Percentiles rank a stretch among this genome's conserved stretches.
phyloP scores from a whole-genome alignment of 108 stramenopile species.

The Nitzschia sp. region DNA sequence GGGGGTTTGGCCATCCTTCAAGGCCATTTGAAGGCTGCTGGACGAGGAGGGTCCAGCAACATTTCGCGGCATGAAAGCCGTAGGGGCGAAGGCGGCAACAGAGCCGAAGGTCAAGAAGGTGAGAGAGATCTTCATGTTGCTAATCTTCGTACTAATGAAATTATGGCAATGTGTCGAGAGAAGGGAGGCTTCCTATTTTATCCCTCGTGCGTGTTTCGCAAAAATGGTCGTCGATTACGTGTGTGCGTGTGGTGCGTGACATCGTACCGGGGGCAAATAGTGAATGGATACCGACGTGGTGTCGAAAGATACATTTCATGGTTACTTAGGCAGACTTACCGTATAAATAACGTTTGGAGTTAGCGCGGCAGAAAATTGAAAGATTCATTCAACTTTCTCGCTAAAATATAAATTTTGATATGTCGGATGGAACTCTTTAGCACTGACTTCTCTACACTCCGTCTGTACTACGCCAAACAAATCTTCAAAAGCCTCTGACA shows the following conservation, averaged over 20 bases:
- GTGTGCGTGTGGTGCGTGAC: background rate
- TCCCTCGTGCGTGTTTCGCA: background rate
- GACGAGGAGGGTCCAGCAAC: slow-evolving; percentile 30
- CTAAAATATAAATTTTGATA: no score
- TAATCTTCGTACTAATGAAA: background rate
- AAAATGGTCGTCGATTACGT: background rate
- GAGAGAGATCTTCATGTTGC: slow-evolving; percentile 49
- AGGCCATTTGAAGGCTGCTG: slow-evolving; percentile 70
- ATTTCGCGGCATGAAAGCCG: slow-evolving; percentile 54
- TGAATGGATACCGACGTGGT: background rate
- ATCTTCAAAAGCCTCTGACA: no score
- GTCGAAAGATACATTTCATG: background rate
- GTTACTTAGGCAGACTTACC: background rate
- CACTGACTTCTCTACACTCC: no score
- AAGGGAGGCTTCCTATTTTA: no score
- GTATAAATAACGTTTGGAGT: background rate
- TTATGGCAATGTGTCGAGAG: background rate
- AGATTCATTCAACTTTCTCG: no score
- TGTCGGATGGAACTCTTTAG: no score
- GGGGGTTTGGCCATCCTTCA: slow-evolving; percentile 72
- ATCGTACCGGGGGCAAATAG: no score
- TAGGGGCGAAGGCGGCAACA: slow-evolving; percentile 57
- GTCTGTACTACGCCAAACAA: no score
- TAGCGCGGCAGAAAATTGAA: no score
- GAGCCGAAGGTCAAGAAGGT: slow-evolving; percentile 32